Base-by-base conservation (phyloP, 2,329 filamentous ascomycete genomes). In the Paecilomyces formosus region DNA sequence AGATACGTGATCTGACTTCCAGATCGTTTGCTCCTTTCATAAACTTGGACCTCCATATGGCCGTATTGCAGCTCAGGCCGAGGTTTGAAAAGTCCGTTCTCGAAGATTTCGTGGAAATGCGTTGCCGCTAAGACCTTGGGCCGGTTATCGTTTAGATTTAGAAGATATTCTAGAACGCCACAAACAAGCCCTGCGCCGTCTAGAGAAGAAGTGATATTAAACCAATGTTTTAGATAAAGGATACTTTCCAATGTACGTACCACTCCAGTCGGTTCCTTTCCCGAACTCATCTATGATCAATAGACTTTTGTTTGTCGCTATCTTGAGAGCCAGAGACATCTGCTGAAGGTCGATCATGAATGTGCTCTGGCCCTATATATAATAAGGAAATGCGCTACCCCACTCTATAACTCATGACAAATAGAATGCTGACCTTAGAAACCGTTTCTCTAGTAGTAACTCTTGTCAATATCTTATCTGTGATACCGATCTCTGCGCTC, bases 231-330 rank as follows among this genome's bases (percentile, higher is more conserved):
- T 24, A 22, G 30, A 45, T 4, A 12, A 24, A 33, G 28, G 39
- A 21, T 45, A 15, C 0, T 7, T 21, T 8, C 7, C 15, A 21
- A 21, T 45, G 8, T 1, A 64, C 65, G 39, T 52, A 79, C 79
- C 79, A 59, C 78, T 79, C 12, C 82, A 81, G 60, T 86, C 83
- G 0, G 86, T 88, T 1, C 86, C 86, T 70, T 88, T 88, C 1
- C 86, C 86, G 66, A 99, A 97, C 68, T 99, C 94, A 66, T 99
- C 94, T 52, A 97, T 85, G n/a, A 99, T 79, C 1, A 99, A 72
- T 5, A 99, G 78, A 67, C 90, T 97, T 54, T 85, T 83, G 12
- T 82, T 78, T 0, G 92, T 96, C 3, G 88, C 86, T 56, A 90
- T 82, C 59, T 83, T 88, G 55, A 94, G 79, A 0, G 89, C 86